Percentiles rank a stretch among this genome's conserved stretches.
Conservation (phyloP, 2,329 filamentous ascomycete species). For the Alternaria angustiovoidea region DNA sequence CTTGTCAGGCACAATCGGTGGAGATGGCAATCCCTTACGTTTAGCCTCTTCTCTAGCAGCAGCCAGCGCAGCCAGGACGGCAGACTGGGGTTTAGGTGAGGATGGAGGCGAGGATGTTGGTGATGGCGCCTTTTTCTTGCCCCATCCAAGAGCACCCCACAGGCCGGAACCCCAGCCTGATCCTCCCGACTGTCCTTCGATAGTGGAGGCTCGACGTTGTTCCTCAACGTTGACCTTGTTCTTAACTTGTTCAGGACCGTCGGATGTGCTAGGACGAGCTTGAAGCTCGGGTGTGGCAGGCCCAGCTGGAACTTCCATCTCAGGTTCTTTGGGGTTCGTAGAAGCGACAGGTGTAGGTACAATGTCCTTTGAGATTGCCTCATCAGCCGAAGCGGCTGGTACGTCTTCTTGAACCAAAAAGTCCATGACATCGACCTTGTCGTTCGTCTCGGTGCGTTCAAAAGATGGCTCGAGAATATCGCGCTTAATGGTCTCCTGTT, state of each 20-base stretch:
- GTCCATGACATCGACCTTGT: constrained; percentile 22
- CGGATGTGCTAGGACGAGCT: constrained; percentile 10
- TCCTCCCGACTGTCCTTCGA: constrained; percentile 16
- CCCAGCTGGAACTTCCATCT: constrained; percentile 1
- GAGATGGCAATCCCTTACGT: constrained; percentile 4
- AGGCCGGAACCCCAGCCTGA: constrained; percentile 39
- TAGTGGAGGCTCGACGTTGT: constrained; percentile 7
- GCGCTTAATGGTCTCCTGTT: constrained; percentile 27
- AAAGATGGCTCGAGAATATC: constrained; percentile 35
- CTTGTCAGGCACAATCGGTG: constrained; percentile 8
- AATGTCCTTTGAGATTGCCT: neutral
- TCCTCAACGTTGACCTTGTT: constrained; percentile 7
- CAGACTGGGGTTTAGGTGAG: constrained; percentile 16
- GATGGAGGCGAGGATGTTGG: constrained; percentile 17
- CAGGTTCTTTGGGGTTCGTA: neutral
- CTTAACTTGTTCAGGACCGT: constrained; percentile 6
- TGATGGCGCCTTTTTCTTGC: constrained; percentile 36
- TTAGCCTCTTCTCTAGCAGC: constrained; percentile 15
- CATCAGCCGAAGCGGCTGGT: neutral
- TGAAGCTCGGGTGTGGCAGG: constrained; percentile 1
- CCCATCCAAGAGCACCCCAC: constrained; percentile 45
- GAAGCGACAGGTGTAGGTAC: neutral
- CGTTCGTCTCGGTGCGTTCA: constrained; percentile 15
- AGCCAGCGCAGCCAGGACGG: constrained; percentile 18
- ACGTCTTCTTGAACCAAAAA: constrained; percentile 20